phyloP scores from a whole-genome alignment of 2,329 filamentous ascomycete genomes.

The Apiospora arundinis region DNA sequence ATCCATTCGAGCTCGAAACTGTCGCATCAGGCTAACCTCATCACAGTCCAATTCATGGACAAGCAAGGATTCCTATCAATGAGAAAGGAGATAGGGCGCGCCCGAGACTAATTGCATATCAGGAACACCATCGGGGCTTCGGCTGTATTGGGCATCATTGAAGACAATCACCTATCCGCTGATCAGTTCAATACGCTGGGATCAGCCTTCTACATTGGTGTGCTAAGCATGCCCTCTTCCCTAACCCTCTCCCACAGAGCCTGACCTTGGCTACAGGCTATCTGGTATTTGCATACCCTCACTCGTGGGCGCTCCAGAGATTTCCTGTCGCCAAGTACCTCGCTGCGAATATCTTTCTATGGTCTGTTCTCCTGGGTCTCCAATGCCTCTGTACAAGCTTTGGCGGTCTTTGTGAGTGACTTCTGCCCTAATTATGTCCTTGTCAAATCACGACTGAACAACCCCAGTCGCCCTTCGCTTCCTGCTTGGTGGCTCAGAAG shows the following conservation, averaged over 20 bases:
- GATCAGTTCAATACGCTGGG: conserved; percentile 24
- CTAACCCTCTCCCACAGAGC: not conserved
- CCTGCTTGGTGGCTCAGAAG: conserved; percentile 21
- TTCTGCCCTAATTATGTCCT: not conserved
- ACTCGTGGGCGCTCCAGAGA: conserved; percentile 21
- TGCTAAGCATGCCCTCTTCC: not conserved
- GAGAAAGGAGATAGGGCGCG: too few species aligned
- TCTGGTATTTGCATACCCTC: conserved; percentile 23
- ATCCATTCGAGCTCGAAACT: not conserved
- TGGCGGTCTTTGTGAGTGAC: conserved; percentile 21
- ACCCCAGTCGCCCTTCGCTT: conserved; percentile 22
- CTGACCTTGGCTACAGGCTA: conserved; percentile 8
- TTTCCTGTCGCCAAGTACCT: conserved; percentile 25
- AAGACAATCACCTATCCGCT: conserved; percentile 23
- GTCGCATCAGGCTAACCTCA: not conserved
- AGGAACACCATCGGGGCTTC: conserved; percentile 23
- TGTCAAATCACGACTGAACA: not conserved
- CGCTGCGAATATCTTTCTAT: conserved; percentile 21
- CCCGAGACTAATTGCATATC: too few species aligned
- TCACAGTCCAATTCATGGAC: conserved; percentile 23
- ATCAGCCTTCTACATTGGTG: conserved; percentile 25
- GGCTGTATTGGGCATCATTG: conserved; percentile 21
- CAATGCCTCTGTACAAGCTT: conserved; percentile 23
- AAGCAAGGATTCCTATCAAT: not conserved
- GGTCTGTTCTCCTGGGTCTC: conserved; percentile 23